Percentiles rank a stretch among this genome's conserved stretches.
Conservation (phyloP, 306 rosid genomes). For the cucumber (Cucumis sativus) region DNA sequence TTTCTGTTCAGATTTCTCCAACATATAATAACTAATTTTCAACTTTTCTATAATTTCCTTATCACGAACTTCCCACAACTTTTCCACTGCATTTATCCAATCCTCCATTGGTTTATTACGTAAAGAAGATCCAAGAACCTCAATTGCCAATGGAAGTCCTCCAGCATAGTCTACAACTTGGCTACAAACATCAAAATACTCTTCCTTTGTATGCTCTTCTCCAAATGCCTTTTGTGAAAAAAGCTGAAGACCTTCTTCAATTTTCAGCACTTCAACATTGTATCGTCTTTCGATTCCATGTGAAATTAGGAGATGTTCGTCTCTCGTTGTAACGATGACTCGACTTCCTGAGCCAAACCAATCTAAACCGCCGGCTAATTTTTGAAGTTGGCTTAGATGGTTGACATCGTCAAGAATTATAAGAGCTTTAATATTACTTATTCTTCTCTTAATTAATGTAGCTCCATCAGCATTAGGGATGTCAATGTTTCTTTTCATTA, state of each 20-base stretch:
- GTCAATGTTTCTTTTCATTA: not conserved
- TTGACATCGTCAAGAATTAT: conserved; percentile 15
- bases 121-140: conserved; percentile 2
- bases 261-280: not conserved
- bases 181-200: not conserved
- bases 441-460: not conserved
- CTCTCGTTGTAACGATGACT: conserved; percentile 15
- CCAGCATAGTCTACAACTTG: not conserved
- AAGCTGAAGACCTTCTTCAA: conserved; percentile 5
- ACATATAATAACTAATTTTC: conserved; percentile 4
- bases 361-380: not conserved
- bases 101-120: not conserved
- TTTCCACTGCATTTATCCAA: not conserved
- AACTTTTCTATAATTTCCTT: not conserved
- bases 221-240: conserved; percentile 7
- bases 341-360: conserved; percentile 14
- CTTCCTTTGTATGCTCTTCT: not conserved
- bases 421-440: not conserved
- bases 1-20: not conserved
- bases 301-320: not conserved
- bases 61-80: not conserved
- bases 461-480: not conserved
- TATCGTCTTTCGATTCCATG: not conserved
- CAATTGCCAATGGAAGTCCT: conserved; percentile 12
- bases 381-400: conserved; percentile 1